Conservation (phyloP, 441 rosid species). For the Breynia disticha region DNA sequence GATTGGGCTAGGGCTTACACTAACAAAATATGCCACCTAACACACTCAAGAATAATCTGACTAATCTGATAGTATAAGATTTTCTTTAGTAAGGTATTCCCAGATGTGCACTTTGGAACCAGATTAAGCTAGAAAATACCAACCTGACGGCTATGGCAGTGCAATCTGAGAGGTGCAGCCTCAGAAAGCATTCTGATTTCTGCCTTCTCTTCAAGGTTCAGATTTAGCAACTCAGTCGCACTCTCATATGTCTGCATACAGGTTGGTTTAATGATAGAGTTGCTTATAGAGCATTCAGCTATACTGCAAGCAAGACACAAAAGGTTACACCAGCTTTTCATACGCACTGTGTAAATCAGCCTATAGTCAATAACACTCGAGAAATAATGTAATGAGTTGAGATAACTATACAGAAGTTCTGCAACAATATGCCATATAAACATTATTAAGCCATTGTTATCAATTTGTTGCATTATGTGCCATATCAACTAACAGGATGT, state of each 20-base stretch:
- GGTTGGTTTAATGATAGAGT: slow-evolving; percentile 77
- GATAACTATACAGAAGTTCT: too few relatives aligned
- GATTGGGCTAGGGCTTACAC: too few relatives aligned
- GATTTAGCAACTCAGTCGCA: slow-evolving; percentile 80
- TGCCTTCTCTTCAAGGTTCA: slow-evolving; percentile 78
- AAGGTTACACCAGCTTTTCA: too few relatives aligned
- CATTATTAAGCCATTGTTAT: too few relatives aligned
- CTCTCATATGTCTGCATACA: slow-evolving; percentile 97
- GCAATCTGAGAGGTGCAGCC: slow-evolving; percentile 67
- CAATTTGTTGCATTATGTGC: too few relatives aligned
- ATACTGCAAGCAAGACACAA: slow-evolving; percentile 40
- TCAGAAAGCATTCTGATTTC: slow-evolving; percentile 69
- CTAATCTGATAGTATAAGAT: too few relatives aligned
- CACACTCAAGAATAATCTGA: too few relatives aligned
- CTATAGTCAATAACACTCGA: neutral
- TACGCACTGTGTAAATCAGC: too few relatives aligned
- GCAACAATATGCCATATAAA: too few relatives aligned
- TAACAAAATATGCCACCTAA: too few relatives aligned
- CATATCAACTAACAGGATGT: neutral
- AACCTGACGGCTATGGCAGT: slow-evolving; percentile 91
- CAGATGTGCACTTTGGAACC: too few relatives aligned
- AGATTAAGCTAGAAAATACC: slow-evolving; percentile 11
- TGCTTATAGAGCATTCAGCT: slow-evolving; percentile 73
- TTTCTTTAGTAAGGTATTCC: too few relatives aligned
- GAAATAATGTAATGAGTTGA: neutral